Evolutionary conservation across 495 filamentous ascomycete species (phyloP), one percentile per base, ranked within the genome.

Genomic region (Tricharina praecox): DNA sequence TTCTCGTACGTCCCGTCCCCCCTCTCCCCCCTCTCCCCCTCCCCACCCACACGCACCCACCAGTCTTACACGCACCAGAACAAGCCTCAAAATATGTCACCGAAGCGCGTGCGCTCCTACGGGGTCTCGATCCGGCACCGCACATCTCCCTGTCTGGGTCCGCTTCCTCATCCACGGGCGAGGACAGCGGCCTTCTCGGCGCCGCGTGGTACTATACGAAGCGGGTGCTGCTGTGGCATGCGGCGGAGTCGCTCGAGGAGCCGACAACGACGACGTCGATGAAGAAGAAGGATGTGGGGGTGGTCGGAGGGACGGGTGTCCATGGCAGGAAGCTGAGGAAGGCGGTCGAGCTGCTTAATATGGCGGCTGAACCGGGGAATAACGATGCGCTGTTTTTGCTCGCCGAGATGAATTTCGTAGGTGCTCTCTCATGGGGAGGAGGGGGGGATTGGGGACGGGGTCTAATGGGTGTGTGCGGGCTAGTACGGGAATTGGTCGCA

Each of bases 311-410:
- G 8, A 25, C n/a, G 10, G 45, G 45, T 5, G 23, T n/a, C 18
- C 45, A 39, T 38, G 51, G 57, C 23, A 53, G 39, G 49, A 60
- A 58, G 46, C 16, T 60, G 24, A 25, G 49, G 20, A 15, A 41
- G 9, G 86, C 84, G 1, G 80, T 93, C 30, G 69, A 70, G 43
- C 70, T 88, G 37, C 69, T 99, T 46, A 73, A 83, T 55, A 68
- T 74, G 32, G 84, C 92, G 19, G 82, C 83, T 23, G 65, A 75
- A 21, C 67, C 79, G 50, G 78, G 80, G 47, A 82, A 90, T 58
- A 68, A 83, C 2, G 90, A 96, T 63, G 92, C 92, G 20, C 78
- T 95, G 39, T 94, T 79, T 60, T 68, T 93, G 15, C 68, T 99
- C 15, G 92, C 83, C 25, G 83, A 96, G 64, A 81, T 96, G 77